A percentile compares a stretch with the other conserved stretches of the same genome.
These are phyloP conservation scores for Ustanciosporium gigantosporum DNA, from an alignment of 1,284 basidiomycete species.

Conservation along the genomic window DNA sequence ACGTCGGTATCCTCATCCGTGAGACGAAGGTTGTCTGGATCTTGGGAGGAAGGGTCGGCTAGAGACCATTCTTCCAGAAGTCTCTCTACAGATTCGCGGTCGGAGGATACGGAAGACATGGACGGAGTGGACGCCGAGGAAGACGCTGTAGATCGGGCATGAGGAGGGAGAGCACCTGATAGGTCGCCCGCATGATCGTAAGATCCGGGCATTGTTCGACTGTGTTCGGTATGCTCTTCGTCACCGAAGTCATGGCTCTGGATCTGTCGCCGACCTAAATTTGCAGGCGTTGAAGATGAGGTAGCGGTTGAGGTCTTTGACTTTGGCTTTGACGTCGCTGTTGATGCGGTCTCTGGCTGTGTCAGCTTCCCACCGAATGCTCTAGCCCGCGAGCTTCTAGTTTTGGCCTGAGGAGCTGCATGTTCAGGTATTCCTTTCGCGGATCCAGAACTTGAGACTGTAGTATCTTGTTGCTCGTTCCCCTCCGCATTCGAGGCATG, in stretches of 20 bases:
- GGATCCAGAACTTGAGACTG: too few species aligned
- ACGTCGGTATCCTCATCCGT: conserved; percentile 34
- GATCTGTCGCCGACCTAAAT: neutral
- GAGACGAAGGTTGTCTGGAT: conserved; percentile 27
- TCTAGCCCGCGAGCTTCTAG: too few species aligned
- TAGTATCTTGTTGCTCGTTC: too few species aligned
- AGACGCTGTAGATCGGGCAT: too few species aligned
- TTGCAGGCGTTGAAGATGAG: neutral
- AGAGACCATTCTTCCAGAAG: conserved; percentile 39
- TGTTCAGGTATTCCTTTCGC: too few species aligned
- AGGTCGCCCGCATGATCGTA: too few species aligned
- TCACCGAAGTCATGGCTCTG: neutral
- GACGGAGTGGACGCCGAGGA: neutral
- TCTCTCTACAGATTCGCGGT: conserved; percentile 24
- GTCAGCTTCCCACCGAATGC: conserved; percentile 22
- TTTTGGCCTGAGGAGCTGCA: too few species aligned
- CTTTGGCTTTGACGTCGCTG: neutral
- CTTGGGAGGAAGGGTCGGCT: conserved; percentile 15
- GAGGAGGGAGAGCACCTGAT: too few species aligned
- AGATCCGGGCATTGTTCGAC: neutral
- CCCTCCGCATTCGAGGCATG: too few species aligned
- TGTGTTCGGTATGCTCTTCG: neutral
- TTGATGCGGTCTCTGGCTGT: too few species aligned
- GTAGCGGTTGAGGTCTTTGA: neutral
- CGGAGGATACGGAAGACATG: neutral